Evolutionary conservation across 78 protist genomes (phyloP).

Genomic region (Pelomyxa schiedti): DNA sequence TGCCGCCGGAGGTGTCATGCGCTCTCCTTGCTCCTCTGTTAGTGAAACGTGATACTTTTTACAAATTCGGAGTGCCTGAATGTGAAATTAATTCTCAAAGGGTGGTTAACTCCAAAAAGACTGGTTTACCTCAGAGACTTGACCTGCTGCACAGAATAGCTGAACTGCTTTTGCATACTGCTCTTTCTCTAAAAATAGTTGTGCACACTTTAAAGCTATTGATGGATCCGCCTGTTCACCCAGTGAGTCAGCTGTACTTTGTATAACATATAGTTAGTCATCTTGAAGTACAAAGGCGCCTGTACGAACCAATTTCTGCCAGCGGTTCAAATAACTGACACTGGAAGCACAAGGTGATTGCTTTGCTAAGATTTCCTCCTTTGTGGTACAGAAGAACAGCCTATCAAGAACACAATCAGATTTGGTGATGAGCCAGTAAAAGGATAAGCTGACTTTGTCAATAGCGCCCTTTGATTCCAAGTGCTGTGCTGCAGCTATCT

Average conservation of each 20-base stretch:
- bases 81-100: too few species aligned
- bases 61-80: constrained; percentile 30
- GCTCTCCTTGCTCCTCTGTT: constrained; percentile 50
- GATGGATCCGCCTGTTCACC: constrained; percentile 30
- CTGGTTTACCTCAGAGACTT: too few species aligned
- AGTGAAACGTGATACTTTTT: constrained; percentile 17
- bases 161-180: constrained; percentile 47
- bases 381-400: constrained; percentile 58
- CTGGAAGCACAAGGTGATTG: constrained; percentile 57
- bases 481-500: constrained; percentile 7
- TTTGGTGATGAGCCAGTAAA: too few species aligned
- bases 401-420: too few species aligned
- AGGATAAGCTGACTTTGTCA: too few species aligned
- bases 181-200: constrained; percentile 35
- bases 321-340: constrained; percentile 30
- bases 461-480: neutral
- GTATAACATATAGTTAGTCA: neutral
- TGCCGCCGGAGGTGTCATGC: constrained; percentile 10
- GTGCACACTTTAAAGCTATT: constrained; percentile 11
- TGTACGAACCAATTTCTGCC: neutral
- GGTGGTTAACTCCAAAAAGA: too few species aligned
- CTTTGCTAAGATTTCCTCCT: constrained; percentile 46
- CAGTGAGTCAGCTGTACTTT: constrained; percentile 31
- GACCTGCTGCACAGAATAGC: constrained; percentile 4
- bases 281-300: neutral